A percentile compares a stretch with the other conserved stretches of the same genome.
Evolutionary conservation across 805 yeast species (phyloP).

Genomic region (Metschnikowia koreensis): DNA sequence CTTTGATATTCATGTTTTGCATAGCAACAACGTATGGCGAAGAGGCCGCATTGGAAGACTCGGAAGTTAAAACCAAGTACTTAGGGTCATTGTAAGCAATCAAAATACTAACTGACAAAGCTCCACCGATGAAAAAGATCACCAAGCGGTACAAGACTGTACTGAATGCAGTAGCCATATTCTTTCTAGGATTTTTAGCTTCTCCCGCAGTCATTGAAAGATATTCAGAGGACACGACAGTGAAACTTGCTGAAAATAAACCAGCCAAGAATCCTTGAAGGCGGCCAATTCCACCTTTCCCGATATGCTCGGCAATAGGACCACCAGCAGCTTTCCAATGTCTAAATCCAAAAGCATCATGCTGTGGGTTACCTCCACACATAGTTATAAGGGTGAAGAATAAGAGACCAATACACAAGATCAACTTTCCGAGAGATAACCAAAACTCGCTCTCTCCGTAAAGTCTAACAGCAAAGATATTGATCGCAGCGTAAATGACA

Average conservation of each 20-base stretch:
- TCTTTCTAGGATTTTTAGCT: constrained; percentile 40
- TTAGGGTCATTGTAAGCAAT: constrained; percentile 22
- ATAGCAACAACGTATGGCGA: constrained; percentile 24
- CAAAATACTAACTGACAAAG: constrained; percentile 41
- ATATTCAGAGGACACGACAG: constrained; percentile 45
- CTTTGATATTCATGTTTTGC: constrained; percentile 19
- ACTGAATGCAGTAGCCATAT: constrained; percentile 40
- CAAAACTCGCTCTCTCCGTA: constrained; percentile 85
- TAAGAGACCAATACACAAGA: constrained; percentile 70
- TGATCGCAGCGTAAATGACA: constrained; percentile 43
- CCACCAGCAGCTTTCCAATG: constrained; percentile 41
- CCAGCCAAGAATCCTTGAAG: constrained; percentile 45
- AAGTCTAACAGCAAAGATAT: constrained; percentile 67
- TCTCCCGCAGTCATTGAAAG: constrained; percentile 46
- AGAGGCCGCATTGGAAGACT: constrained; percentile 20
- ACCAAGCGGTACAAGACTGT: constrained; percentile 44
- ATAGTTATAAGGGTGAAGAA: constrained; percentile 74
- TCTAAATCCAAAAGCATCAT: constrained; percentile 51
- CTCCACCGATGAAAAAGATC: constrained; percentile 45
- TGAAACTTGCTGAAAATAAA: constrained; percentile 37
- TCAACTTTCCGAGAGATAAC: constrained; percentile 61
- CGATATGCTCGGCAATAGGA: constrained; percentile 38
- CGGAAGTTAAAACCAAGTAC: constrained; percentile 14
- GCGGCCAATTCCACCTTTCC: constrained; percentile 37
- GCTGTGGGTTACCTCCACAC: constrained; percentile 84